Evolutionary conservation across 176 grass and related monocot species (phyloP), one percentile per base, ranked within the genome.

Genomic region (Hsuehochloa calcarea): DNA sequence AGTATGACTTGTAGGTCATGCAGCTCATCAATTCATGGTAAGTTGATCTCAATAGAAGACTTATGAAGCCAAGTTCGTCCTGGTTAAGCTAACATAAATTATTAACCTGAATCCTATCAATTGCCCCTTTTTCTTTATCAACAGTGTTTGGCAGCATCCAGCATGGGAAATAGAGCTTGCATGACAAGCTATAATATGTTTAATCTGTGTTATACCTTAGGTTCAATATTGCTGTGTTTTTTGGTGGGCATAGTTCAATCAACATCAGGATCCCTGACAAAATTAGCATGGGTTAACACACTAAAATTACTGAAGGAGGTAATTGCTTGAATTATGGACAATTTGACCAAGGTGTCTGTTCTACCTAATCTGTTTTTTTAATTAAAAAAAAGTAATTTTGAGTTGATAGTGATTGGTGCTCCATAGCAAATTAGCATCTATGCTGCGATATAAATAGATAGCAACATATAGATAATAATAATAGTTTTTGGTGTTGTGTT

Each of bases 271-370:
- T 72, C 65, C 6, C 45, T 56, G 46, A 35, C 59, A 86, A 51
- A 64, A 74, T 25, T 68, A 44, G 25, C 14, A 77, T 68, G 6
- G 50, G 10, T 60, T 4, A 59, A 81, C 20, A 19, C 19, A 26
- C 14, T 68, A 75, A 35, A 26, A 17, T 87, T 54, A 44, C 23
- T 34, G 4, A 41, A 80, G 0, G 26, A 0, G 5, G 5, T 54
- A 66, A 56, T 0, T 82, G 1, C 47, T 81, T 82, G 49, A 87
- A 76, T 43, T 68, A 60, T 68, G 44, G 49, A 46, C 7, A 75
- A 38, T 5, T 23, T 68, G 15, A 14, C 20, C 5, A 17, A 47
- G 9, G 26, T 70, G 4, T 38, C 11, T 35, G 11, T 69, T 77
- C 11, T 4, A 61, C 55, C 65, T 78, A 29, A 16, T 61, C 43